phyloP scores from a whole-genome alignment of 768 basidiomycete genomes.

The Auriculariales sp. region DNA sequence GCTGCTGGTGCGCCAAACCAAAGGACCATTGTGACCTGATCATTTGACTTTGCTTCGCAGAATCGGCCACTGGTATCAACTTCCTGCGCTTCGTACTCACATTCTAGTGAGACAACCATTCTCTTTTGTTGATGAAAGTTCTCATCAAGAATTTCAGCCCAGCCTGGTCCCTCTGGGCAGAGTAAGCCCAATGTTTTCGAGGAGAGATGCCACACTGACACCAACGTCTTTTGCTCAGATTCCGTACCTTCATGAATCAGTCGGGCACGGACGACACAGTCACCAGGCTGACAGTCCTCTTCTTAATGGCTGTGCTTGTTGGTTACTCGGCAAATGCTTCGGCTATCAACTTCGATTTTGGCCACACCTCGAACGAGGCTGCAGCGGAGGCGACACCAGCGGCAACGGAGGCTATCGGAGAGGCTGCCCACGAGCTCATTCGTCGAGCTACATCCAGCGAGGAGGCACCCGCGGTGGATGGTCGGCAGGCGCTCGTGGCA shows the following conservation, averaged over 20 bases:
- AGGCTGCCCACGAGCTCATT: no score
- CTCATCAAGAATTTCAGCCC: no score
- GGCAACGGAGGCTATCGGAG: no score
- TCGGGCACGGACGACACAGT: constrained; percentile 19
- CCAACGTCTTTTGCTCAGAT: no score
- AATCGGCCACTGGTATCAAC: constrained; percentile 11
- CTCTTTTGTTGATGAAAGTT: constrained; percentile 9
- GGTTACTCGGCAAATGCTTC: constrained; percentile 21
- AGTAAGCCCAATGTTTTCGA: no score
- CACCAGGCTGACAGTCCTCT: constrained; percentile 16
- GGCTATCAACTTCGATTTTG: constrained; percentile 15
- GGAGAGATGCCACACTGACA: no score
- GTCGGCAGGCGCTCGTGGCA: neutral
- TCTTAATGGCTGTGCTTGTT: constrained; percentile 16
- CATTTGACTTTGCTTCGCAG: constrained; percentile 7
- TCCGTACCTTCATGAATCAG: constrained; percentile 16
- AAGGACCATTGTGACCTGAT: neutral
- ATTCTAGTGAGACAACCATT: constrained; percentile 5
- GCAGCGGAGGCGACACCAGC: neutral
- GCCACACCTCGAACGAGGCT: no score
- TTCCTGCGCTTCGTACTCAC: constrained; percentile 11
- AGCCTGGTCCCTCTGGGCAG: constrained; percentile 18
- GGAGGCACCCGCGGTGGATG: neutral
- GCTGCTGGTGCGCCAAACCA: constrained; percentile 4
- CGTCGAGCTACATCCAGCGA: neutral